Evolutionary conservation across 2,329 filamentous ascomycete species (phyloP).

Genomic region (Alternaria longipes): DNA sequence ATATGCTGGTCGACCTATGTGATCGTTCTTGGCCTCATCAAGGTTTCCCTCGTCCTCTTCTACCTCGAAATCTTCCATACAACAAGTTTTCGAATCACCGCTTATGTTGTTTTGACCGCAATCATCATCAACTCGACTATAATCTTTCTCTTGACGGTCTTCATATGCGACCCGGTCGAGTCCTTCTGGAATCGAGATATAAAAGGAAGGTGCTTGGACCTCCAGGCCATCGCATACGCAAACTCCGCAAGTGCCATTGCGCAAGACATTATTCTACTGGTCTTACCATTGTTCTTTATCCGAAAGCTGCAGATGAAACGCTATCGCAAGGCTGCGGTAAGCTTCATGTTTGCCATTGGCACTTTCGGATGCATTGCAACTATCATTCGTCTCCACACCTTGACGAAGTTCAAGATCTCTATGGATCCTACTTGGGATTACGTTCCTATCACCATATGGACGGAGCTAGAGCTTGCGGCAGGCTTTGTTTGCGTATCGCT

Average conservation of each 20-base stretch:
- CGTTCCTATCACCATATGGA: slow-evolving; percentile 34
- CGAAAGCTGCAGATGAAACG: slow-evolving; percentile 34
- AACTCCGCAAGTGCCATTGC: slow-evolving; percentile 35
- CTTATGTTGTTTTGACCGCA: slow-evolving; percentile 25
- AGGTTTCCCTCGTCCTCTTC: slow-evolving; percentile 37
- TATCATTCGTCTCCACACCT: slow-evolving; percentile 33
- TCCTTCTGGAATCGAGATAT: slow-evolving; percentile 42
- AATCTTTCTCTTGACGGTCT: slow-evolving; percentile 32
- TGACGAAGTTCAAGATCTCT: slow-evolving; percentile 34
- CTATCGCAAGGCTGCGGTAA: slow-evolving; percentile 32
- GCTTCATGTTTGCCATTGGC: slow-evolving; percentile 39
- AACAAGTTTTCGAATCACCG: slow-evolving; percentile 22
- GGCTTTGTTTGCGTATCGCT: slow-evolving; percentile 36
- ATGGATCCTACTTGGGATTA: slow-evolving; percentile 43
- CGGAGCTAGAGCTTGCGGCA: slow-evolving; percentile 36
- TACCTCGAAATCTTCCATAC: slow-evolving; percentile 44
- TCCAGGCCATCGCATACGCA: slow-evolving; percentile 32
- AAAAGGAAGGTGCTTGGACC: slow-evolving; percentile 34
- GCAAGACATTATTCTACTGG: slow-evolving; percentile 38
- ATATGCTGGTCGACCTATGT: slow-evolving; percentile 33
- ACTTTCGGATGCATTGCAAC: slow-evolving; percentile 41
- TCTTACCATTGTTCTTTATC: slow-evolving; percentile 35
- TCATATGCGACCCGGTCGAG: slow-evolving; percentile 34
- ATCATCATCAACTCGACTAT: slow-evolving; percentile 28
- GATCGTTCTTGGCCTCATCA: slow-evolving; percentile 34